Conservation (phyloP, 2,329 filamentous ascomycete species). For the Fonsecaea pugnacius region DNA sequence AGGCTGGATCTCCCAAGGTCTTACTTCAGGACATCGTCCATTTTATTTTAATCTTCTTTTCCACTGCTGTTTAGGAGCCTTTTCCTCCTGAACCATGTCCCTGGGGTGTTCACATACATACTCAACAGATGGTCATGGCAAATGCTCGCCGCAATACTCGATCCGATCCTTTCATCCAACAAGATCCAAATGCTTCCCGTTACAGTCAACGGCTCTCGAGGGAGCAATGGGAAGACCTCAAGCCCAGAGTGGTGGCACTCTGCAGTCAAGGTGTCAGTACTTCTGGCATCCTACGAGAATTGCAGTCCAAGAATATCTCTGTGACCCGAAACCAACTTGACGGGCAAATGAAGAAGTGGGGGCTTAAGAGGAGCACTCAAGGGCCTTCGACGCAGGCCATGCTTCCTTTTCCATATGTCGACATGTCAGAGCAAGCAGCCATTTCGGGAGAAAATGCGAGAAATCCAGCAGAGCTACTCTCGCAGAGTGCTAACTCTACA, state of each 20-base stretch:
- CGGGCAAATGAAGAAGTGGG: constrained; percentile 11
- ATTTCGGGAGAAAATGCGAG: not conserved
- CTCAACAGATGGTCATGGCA: not conserved
- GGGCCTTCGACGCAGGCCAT: not conserved
- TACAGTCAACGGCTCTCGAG: constrained; percentile 26
- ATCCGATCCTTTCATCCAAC: constrained; percentile 12
- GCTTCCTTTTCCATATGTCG: not conserved
- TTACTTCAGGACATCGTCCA: not conserved
- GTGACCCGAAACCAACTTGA: constrained; percentile 15
- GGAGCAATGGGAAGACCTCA: constrained; percentile 25
- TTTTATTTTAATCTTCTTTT: not conserved
- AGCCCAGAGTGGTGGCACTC: constrained; percentile 9
- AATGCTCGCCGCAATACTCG: not conserved
- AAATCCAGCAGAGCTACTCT: not conserved
- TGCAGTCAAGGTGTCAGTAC: constrained; percentile 8
- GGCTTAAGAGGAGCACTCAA: not conserved
- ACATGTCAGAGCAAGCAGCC: not conserved
- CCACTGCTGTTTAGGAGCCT: not conserved
- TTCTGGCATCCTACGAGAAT: constrained; percentile 16
- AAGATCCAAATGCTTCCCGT: constrained; percentile 22
- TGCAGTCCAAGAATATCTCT: not conserved
- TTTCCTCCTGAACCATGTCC: not conserved
- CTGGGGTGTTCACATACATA: not conserved
- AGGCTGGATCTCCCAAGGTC: not conserved
- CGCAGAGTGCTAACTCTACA: not conserved